Base-by-base conservation (phyloP, 2,329 filamentous ascomycete species). In the Arthrobotrys entomopaga region DNA sequence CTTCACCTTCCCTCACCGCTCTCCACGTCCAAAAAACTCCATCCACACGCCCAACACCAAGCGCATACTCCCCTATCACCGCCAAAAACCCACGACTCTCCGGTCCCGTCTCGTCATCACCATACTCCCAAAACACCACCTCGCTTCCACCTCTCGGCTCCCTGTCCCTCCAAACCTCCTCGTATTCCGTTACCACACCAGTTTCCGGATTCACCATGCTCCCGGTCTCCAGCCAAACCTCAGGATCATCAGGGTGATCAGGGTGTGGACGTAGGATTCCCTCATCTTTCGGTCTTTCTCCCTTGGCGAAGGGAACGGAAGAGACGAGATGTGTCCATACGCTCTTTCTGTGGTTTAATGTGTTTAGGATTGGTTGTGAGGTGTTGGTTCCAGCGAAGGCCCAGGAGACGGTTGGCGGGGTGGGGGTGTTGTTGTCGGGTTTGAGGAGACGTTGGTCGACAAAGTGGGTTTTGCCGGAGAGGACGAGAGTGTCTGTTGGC, bases 151-250 rank as follows among this genome's bases (percentile, higher is more conserved):
- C 38, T 19, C 75, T 70, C 11, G 78, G 67, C 16, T 77, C 75
- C 5, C 79, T 34, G 77, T 81, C 80, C 43, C 77, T 73, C 80
- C 80, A 81, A 15, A 79, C 76, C 66, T 81, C 80, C 65, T 81
- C 76, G 66, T 81, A 81, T 2, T 76, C 76, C 22, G 77, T 77
- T 20, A 79, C 70, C 2, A 71, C 50, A 1, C 80, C 80, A 0
- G 76, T 81, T 6, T 63, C 73, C 0, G 79, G 77, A 70, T 81
- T 77, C 1, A 73, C 56, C 76, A 79, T 80, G 1, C 26, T 65
- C 0, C 80, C 80, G 6, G 74, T 77, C 38, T 81, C 80, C 34
- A 81, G 52, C 13, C 79, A 77, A 26, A 78, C 75, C 3, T 78
- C 77, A 0, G 48, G 48, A 20, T 59, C 43, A 52, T 67, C 16